Base-by-base conservation (phyloP, 129 eudicot genomes). In the Flaveria linearis region DNA sequence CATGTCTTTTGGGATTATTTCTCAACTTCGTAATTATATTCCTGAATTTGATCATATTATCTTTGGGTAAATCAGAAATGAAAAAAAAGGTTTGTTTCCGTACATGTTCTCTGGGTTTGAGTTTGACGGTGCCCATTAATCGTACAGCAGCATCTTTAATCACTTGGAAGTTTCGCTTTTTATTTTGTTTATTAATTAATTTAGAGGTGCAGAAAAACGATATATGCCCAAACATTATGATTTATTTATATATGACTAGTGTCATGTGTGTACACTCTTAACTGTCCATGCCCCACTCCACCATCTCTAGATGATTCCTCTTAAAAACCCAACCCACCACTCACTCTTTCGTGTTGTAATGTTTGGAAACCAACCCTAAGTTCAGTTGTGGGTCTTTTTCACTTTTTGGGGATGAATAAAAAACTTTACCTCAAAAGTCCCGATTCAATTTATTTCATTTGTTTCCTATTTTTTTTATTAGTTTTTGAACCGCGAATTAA, bases 341-440 rank as follows among this genome's bases (percentile, higher is more conserved):
- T 25, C 47, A 16, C 1, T 39, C 17, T 7, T 13, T 28, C 1
- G 5, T 33, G 22, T 49, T n/a, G 41, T 17, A 47, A 11, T 50
- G 71, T 75, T 75, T 75, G 79, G 64, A 75, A 75, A 64, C 72
- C 79, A 75, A 64, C 72, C 79, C 23, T 53, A 66, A 65, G 5
- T 63, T 47, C n/a, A n/a, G 13, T 0, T 72, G 53, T 76, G 72
- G 6, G 10, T 73, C 47, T 75, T 47, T n/a, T n/a, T n/a, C n/a
- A n/a, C n/a, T n/a, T n/a, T 62, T 13, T 4, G 17, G 4, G 66
- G n/a, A 12, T 9, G n/a, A 2, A 23, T 60, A 60, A 62, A 62
- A 62, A 28, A 62, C 20, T 28, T 30, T 10, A 60, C 45, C 7
- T 66, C 45, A 71, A 36, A 36, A 36, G 7, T 36, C 41, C 41